These are phyloP conservation scores for Solanum clarkiae DNA, from an alignment of 257 asterid species.

Conservation along the genomic window DNA sequence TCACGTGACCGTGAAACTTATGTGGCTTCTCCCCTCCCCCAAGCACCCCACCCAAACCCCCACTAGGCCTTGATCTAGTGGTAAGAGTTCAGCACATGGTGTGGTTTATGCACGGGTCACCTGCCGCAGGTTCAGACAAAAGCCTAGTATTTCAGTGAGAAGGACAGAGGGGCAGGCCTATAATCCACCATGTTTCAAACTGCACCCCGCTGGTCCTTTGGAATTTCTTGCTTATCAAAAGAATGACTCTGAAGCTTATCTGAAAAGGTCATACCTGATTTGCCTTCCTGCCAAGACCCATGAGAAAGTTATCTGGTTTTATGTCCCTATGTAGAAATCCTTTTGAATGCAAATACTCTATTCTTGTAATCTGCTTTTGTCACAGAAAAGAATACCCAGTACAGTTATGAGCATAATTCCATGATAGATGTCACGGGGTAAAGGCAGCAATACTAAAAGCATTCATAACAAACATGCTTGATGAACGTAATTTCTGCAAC, in stretches of 20 bases:
- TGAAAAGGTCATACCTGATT: conserved; percentile 19
- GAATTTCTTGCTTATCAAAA: background rate
- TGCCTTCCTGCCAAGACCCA: conserved; percentile 39
- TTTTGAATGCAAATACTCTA: conserved; percentile 35
- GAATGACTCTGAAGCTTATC: background rate
- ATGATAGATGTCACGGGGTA: background rate
- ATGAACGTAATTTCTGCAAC: background rate
- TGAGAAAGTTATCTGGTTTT: conserved; percentile 39
- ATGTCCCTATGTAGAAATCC: conserved; percentile 33
- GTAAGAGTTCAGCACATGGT: background rate
- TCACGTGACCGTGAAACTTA: background rate
- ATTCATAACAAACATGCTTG: background rate
- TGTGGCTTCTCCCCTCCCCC: background rate
- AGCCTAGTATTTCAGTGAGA: background rate
- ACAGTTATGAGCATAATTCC: background rate
- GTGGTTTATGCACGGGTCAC: background rate
- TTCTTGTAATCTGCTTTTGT: conserved; percentile 19
- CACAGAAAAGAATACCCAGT: background rate
- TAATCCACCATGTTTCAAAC: background rate
- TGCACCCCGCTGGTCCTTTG: background rate
- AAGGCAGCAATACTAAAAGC: background rate
- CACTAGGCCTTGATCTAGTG: background rate
- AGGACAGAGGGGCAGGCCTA: background rate
- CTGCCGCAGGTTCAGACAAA: background rate
- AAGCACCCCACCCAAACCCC: background rate